Evolutionary conservation across 345 rosid genomes (phyloP), one percentile per base, ranked within the genome.

Genomic region (Linum usitatissimum): DNA sequence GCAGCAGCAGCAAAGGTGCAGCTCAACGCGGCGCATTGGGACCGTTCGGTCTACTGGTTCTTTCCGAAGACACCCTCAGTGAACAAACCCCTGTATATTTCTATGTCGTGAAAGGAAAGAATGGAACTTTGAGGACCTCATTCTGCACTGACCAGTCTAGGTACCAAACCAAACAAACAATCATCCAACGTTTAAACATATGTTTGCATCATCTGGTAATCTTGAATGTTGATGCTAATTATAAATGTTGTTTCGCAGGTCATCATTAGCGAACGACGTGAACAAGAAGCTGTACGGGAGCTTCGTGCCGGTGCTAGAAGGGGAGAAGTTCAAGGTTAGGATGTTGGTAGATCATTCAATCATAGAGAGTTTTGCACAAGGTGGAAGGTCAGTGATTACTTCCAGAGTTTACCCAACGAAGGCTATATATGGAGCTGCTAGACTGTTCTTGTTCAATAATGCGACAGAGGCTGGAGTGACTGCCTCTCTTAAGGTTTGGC

Each of bases 21-120:
- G 65, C 80, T 30, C 76, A 78, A 17, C 90, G 90, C 6, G 84
- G 87, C 2, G 84, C 94, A 8, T 59, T 90, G 53, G 99, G 99
- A 57, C 99, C 99, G 3, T 93, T 93, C 28, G 99, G 99, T 45
- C 73, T 93, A 55, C 72, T 83, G 6, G 90, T 90, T 60, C 94
- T 93, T 1, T 88, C 99, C 0, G 88, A 86, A 45, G 68, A 76
- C 0, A 63, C 61, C 59, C 87, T 74, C 30, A 48, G 75, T 0
- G 99, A 93, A 73, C 86, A 80, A 54, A 93, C 99, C 18, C 94
- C 97, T 0, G 94, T 93, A 8, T 87, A 87, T 74, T 93, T 93
- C 78, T 82, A 87, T 20, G 75, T 93, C 6, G 66, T 81, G 6
- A 90, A 84, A 57, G 84, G 84, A 66, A 63, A 30, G 15, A 75